Base-by-base conservation (phyloP, 164 flowering plant species). In the Liquidambar formosana region DNA sequence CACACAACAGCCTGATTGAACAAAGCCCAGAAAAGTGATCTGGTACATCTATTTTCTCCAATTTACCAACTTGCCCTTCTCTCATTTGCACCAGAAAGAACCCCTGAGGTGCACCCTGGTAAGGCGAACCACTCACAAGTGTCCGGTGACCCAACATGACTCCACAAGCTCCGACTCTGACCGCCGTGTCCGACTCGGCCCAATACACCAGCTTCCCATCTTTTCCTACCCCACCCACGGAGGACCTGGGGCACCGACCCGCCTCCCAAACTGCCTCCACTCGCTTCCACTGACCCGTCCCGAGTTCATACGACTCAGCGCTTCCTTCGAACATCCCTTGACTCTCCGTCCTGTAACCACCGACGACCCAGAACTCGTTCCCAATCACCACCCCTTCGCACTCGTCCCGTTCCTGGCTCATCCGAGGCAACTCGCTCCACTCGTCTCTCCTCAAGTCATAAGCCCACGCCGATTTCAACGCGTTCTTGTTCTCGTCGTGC, bases 401-500 rank as follows among this genome's bases (percentile, higher is more conserved):
- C 82, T 93, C 98, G 76, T 93, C 98, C 47, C 94, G 76, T 81
- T 81, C 93, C 78, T 80, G 85, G 26, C 76, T 79, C 93, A 89
- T 81, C 73, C 68, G 72, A 16, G 75, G 16, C 80, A 91, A 61
- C 85, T 82, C 88, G 8, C 57, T 62, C 98, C 98, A 93, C 85
- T 82, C 87, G 75, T 91, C 88, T 46, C 25, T 16, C 33, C 71
- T 65, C 61, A 88, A 69, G 57, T 93, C 88, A 41, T 88, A 93
- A 3, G 69, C 84, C 85, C 84, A 79, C 28, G 83, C 88, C 19
- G 89, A 51, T 3, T 52, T 78, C 77, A 87, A 18, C n/a, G 96
- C 96, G 79, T 89, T 93, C 78, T 93, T 93, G 70, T 69, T 77
- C 81, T 84, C 87, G 62, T 93, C 98, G 76, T 93, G 97, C 1